Conservation (phyloP, 2,329 filamentous ascomycete genomes). For the Ascochyta lentis region DNA sequence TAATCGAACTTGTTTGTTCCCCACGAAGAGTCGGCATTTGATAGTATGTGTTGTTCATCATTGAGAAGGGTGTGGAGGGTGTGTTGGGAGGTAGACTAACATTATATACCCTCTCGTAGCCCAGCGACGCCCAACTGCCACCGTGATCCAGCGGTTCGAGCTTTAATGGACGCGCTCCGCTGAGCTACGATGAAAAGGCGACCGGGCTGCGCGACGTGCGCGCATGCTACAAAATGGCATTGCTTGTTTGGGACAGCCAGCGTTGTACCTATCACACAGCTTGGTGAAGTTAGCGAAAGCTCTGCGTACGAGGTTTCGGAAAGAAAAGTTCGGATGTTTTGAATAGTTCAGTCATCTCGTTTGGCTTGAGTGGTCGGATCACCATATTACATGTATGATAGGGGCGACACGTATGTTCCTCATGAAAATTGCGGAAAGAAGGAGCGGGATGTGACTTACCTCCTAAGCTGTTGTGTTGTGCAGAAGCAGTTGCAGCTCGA, state of each 20-base stretch:
- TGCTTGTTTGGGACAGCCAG: background rate
- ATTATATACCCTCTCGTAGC: constrained; percentile 20
- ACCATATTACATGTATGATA: constrained; percentile 49
- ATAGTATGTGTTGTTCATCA: constrained; percentile 51
- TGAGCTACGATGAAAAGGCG: constrained; percentile 14
- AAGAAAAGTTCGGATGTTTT: constrained; percentile 16
- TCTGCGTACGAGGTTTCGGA: constrained; percentile 1
- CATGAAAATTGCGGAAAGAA: constrained; percentile 27
- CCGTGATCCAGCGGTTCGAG: constrained; percentile 5
- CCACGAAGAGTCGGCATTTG: constrained; percentile 49
- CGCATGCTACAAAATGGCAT: background rate
- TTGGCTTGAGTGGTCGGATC: constrained; percentile 51
- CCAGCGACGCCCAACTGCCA: constrained; percentile 19
- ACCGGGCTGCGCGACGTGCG: constrained; percentile 5
- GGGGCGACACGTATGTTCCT: constrained; percentile 51
- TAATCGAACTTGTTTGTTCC: constrained; percentile 50
- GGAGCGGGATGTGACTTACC: constrained; percentile 36
- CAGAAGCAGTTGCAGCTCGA: constrained; percentile 23
- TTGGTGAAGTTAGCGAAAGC: constrained; percentile 29
- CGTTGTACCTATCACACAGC: constrained; percentile 9
- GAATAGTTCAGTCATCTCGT: constrained; percentile 47
- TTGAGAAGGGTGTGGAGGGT: constrained; percentile 19
- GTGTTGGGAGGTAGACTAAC: constrained; percentile 24
- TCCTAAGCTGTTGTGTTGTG: constrained; percentile 31
- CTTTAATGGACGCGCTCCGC: constrained; percentile 1